These are phyloP conservation scores for Leccinum pachyderme DNA, from an alignment of 1,284 basidiomycete species.

Conservation along the genomic window DNA sequence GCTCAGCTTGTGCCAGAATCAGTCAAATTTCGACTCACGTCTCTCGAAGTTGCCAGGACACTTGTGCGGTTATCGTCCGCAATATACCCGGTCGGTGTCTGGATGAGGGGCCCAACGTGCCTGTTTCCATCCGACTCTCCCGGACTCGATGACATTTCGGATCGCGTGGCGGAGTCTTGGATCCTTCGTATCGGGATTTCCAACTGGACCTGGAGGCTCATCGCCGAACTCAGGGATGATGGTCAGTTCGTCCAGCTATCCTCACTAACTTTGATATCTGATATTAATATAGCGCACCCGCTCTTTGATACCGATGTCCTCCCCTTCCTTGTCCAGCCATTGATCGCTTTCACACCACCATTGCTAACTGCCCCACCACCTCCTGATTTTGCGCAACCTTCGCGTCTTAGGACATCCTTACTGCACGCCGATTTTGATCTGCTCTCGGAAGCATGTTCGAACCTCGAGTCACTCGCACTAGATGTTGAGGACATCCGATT, in stretches of 20 bases:
- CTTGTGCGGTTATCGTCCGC: constrained; percentile 66
- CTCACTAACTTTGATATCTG: constrained; percentile 5
- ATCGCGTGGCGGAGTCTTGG: constrained; percentile 56
- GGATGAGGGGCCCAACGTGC: constrained; percentile 39
- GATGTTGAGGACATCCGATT: constrained; percentile 73
- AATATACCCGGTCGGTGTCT: constrained; percentile 69
- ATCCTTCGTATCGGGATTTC: constrained; percentile 60
- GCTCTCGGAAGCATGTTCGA: constrained; percentile 68
- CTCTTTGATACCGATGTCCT: constrained; percentile 62
- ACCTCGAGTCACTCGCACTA: constrained; percentile 72
- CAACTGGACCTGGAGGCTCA: constrained; percentile 73
- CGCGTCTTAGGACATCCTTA: constrained; percentile 48
- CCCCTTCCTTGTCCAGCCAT: constrained; percentile 57
- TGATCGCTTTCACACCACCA: constrained; percentile 58
- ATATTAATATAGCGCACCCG: constrained; percentile 42
- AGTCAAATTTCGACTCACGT: constrained; percentile 63
- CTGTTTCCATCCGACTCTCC: constrained; percentile 25
- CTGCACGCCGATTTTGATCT: constrained; percentile 68
- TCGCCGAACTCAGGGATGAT: constrained; percentile 65
- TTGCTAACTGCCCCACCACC: constrained; percentile 38
- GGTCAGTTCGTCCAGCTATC: constrained; percentile 37
- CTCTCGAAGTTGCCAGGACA: constrained; percentile 62
- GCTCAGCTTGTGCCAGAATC: constrained; percentile 48
- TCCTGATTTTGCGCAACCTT: constrained; percentile 41
- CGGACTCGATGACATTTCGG: constrained; percentile 22